Conservation (phyloP, 805 yeast species). For the Wickerhamomyces chaumierensis region DNA sequence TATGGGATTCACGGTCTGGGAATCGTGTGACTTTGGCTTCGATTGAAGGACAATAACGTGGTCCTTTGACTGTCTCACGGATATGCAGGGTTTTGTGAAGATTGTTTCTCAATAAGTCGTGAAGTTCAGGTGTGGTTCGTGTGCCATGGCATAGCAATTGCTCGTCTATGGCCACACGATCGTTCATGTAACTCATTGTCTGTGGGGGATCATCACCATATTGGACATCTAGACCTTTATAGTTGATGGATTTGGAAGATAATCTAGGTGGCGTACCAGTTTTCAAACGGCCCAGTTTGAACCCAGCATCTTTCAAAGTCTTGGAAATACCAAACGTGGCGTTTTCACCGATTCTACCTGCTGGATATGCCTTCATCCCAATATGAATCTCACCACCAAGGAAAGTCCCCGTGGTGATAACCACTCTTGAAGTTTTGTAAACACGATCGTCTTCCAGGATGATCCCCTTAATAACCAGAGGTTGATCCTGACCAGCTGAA, state of each 20-base stretch:
- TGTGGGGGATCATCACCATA: conserved; percentile 75
- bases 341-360: conserved; percentile 88
- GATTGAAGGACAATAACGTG: conserved; percentile 93
- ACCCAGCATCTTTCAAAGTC: conserved; percentile 69
- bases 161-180: conserved; percentile 43
- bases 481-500: conserved; percentile 8
- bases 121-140: conserved; percentile 64
- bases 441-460: conserved; percentile 57
- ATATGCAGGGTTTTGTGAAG: conserved; percentile 82
- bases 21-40: conserved; percentile 83
- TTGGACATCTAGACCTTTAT: conserved; percentile 49
- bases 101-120: conserved; percentile 55
- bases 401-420: conserved; percentile 93
- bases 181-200: conserved; percentile 84
- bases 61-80: conserved; percentile 89
- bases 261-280: conserved; percentile 97
- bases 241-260: conserved; percentile 62
- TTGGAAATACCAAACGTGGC: conserved; percentile 84
- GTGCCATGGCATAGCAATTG: conserved; percentile 73
- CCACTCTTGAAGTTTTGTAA: conserved; percentile 53
- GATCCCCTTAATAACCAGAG: conserved; percentile 49
- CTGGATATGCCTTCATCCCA: conserved; percentile 69
- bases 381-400: conserved; percentile 90
- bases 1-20: conserved; percentile 62
- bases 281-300: conserved; percentile 77